These are phyloP conservation scores for Rhododendron ferrugineum DNA, from an alignment of 148 eudicot genomes.

Conservation along the genomic window DNA sequence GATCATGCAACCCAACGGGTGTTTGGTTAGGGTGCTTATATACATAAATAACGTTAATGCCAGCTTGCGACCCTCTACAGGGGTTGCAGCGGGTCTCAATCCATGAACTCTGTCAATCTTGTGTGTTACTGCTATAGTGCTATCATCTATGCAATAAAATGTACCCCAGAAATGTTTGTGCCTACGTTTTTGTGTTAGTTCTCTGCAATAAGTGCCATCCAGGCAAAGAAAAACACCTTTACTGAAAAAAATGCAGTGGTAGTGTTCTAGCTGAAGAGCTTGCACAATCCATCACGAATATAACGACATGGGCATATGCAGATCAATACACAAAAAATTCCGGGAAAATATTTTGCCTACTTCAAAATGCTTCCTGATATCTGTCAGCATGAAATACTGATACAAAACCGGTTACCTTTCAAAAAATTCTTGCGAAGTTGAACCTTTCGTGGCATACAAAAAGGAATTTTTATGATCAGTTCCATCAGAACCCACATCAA, in stretches of 20 bases:
- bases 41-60: not conserved
- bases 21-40: not conserved
- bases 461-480: not conserved
- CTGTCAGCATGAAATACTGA: not conserved
- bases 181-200: not conserved
- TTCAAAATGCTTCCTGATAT: not conserved
- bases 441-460: not conserved
- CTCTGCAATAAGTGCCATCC: not conserved
- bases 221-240: not conserved
- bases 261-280: not conserved
- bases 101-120: not conserved
- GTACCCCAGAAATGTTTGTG: not conserved
- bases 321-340: not conserved
- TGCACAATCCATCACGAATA: not conserved
- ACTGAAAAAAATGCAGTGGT: not conserved
- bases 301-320: not conserved
- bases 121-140: not conserved
- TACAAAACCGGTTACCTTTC: not conserved
- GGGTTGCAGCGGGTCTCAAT: not conserved
- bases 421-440: not conserved
- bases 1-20: not conserved
- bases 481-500: conserved; percentile 60
- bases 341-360: not conserved
- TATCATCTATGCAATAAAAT: not conserved
- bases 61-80: not conserved